Conservation (phyloP, 2,329 filamentous ascomycete genomes). For the Achaetomium macrosporum region DNA sequence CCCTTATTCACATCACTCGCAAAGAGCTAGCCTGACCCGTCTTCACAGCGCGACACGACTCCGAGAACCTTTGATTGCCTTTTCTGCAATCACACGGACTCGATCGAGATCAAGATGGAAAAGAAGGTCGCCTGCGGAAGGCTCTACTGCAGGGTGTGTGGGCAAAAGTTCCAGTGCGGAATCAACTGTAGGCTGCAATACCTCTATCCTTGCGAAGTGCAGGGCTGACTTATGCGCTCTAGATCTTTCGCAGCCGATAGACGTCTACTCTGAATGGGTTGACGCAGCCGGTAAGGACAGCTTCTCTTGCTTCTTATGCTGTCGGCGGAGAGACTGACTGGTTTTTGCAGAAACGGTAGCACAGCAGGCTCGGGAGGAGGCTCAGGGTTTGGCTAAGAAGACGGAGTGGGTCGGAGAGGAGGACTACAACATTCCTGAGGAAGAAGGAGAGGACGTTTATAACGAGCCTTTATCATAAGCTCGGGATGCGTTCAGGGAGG, state of each 20-base stretch:
- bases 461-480: no score
- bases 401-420: slow-evolving; percentile 11
- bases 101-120: slow-evolving; percentile 84
- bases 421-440: slow-evolving; percentile 11
- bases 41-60: slow-evolving; percentile 58
- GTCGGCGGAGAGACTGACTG: neutral
- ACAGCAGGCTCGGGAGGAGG: slow-evolving; percentile 13
- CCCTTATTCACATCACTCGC: neutral
- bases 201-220: no score
- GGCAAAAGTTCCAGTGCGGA: slow-evolving; percentile 84
- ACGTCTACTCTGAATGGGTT: slow-evolving; percentile 98
- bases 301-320: neutral
- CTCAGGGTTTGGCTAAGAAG: neutral
- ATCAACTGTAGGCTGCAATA: slow-evolving; percentile 68
- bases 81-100: slow-evolving; percentile 97
- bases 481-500: no score
- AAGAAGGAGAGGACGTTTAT: slow-evolving; percentile 23
- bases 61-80: slow-evolving; percentile 89
- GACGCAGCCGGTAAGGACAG: slow-evolving; percentile 63
- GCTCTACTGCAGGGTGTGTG: slow-evolving; percentile 86
- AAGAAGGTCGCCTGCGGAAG: slow-evolving; percentile 86
- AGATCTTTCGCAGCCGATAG: slow-evolving; percentile 87
- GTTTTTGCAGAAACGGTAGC: slow-evolving; percentile 26
- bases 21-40: neutral
- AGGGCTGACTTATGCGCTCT: neutral